Evolutionary conservation across 2,329 filamentous ascomycete genomes (phyloP), one percentile per base, ranked within the genome.

Genomic region (Fusarium chlamydosporum): DNA sequence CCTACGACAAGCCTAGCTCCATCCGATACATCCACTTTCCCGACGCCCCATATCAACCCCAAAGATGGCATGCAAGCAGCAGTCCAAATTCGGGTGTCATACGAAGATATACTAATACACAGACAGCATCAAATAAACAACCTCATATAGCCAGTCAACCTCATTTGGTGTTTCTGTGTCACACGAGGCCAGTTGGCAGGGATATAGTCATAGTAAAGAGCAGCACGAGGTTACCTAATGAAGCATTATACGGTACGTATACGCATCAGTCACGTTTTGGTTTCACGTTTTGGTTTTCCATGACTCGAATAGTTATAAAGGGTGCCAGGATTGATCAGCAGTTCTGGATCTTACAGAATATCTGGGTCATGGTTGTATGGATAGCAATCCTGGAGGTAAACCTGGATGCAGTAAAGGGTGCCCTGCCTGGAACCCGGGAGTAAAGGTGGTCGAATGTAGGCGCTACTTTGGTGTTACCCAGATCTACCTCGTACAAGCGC

Each of bases 261-360:
- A 26, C 16, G 15, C 38, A 18, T 29, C 55, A 37, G 38, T 53
- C 38, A 51, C 48, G n/a, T 29, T 63, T 42, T 54, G 27, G 23
- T 23, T 45, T 38, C 38, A 51, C 48, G n/a, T 29, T 63, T 42
- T 54, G 27, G 23, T 23, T 45, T 38, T 55, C 45, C 5, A 18
- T 26, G 38, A 34, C 37, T 33, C 34, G 37, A 33, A 43, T 23
- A 33, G 12, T 35, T 26, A 55, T 53, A 38, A 9, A 15, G 43
- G 53, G 38, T 51, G 16, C 20, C n/a, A 26, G 15, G n/a, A 56
- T 33, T 18, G 42, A 53, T 56, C 54, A 70, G 51, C 35, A 56
- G 55, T 55, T 68, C 63, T 38, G 52, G 62, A 56, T 27, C 46
- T 45, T 16, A 23, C 7, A 38, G 12, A 10, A 37, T 33, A 16